phyloP scores from a whole-genome alignment of 2,329 filamentous ascomycete species.

The Rhinocladiella similis region DNA sequence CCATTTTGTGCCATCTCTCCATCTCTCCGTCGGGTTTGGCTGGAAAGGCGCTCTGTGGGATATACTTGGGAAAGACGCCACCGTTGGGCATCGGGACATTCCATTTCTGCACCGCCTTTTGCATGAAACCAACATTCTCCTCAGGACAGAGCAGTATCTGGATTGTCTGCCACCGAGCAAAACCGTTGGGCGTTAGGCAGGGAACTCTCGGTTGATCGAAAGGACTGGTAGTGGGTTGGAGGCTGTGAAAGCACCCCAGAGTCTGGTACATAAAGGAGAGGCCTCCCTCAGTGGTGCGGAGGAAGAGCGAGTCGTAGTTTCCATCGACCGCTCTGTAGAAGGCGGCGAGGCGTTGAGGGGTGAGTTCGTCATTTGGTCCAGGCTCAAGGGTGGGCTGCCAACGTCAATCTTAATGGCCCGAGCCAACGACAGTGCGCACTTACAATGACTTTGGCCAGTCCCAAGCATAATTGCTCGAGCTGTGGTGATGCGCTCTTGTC shows the following conservation, averaged over 20 bases:
- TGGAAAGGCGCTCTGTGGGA: constrained; percentile 73
- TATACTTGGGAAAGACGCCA: constrained; percentile 58
- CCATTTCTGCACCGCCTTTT: constrained; percentile 77
- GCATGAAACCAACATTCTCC: constrained; percentile 81
- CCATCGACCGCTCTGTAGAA: constrained; percentile 76
- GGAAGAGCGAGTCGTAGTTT: constrained; percentile 77
- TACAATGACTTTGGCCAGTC: constrained; percentile 71
- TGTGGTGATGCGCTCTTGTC: constrained; percentile 68
- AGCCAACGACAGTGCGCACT: constrained; percentile 34
- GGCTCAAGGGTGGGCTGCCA: constrained; percentile 27
- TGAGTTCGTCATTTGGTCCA: constrained; percentile 43
- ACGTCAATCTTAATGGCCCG: constrained; percentile 10
- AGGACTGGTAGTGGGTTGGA: constrained; percentile 70
- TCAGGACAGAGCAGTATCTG: constrained; percentile 85
- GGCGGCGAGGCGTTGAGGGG: constrained; percentile 69
- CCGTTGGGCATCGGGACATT: constrained; percentile 71
- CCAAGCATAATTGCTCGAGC: constrained; percentile 67
- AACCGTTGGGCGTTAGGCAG: constrained; percentile 78
- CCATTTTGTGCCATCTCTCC: constrained; percentile 79
- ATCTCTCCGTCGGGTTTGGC: constrained; percentile 73
- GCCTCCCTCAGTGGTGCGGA: constrained; percentile 68
- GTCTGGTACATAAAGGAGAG: constrained; percentile 93
- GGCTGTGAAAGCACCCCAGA: constrained; percentile 82
- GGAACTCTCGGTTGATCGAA: constrained; percentile 77
- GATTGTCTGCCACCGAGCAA: constrained; percentile 90